These are phyloP conservation scores for Colletotrichum lupini DNA, from an alignment of 2,329 filamentous ascomycete species.

Conservation along the genomic window DNA sequence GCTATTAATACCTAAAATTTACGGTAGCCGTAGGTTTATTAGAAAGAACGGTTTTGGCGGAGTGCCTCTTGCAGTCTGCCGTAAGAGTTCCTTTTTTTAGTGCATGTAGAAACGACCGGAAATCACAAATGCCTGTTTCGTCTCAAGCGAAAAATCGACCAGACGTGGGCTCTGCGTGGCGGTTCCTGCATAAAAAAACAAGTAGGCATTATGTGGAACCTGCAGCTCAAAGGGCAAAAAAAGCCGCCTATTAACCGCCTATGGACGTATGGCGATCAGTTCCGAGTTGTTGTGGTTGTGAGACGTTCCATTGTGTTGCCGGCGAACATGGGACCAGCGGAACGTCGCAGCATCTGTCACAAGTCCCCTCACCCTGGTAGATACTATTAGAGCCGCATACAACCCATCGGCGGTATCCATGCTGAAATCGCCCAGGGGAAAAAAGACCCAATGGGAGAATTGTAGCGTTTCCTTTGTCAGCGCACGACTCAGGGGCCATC, in stretches of 20 bases:
- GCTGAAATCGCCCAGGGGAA: neutral
- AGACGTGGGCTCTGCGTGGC: neutral
- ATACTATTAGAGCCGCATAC: constrained; percentile 16
- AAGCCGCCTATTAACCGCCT: neutral
- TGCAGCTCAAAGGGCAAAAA: neutral
- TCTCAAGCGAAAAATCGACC: neutral
- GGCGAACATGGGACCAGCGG: constrained; percentile 18
- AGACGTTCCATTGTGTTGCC: neutral
- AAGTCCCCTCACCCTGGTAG: constrained; percentile 4
- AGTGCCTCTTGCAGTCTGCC: too few relatives aligned
- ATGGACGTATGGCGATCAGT: constrained; percentile 1
- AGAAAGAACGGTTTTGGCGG: too few relatives aligned
- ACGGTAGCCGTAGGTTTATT: too few relatives aligned
- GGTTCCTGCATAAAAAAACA: neutral
- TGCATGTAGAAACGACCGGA: neutral
- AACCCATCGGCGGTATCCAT: neutral
- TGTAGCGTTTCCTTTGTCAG: constrained; percentile 8
- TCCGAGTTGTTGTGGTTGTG: neutral
- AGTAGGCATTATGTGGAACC: neutral
- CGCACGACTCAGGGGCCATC: neutral
- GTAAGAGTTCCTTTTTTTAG: neutral
- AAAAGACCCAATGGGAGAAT: constrained; percentile 17
- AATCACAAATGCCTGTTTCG: neutral
- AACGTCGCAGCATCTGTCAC: constrained; percentile 31
- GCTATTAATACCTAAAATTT: too few relatives aligned